These are phyloP conservation scores for Fusarium gaditjirri DNA, from an alignment of 2,329 filamentous ascomycete genomes.

Conservation along the genomic window DNA sequence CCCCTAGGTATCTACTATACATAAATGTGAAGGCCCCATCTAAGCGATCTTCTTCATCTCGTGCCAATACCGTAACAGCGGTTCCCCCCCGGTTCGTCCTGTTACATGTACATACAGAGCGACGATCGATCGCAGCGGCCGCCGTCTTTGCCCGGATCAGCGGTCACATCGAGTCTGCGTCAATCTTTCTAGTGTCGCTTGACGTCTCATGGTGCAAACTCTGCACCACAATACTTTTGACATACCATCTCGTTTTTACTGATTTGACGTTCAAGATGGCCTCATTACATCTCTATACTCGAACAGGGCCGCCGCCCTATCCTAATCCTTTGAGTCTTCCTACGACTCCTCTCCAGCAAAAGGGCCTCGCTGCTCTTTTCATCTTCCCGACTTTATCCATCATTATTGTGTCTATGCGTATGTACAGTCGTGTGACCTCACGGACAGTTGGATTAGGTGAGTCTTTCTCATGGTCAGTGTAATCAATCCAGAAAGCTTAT, in stretches of 20 bases:
- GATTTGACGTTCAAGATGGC: conserved; percentile 1
- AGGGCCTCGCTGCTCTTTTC: conserved; percentile 47
- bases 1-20: conserved; percentile 11
- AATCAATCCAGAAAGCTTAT: not conserved
- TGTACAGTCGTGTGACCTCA: conserved; percentile 45
- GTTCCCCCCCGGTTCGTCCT: not conserved
- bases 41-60: not conserved
- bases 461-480: not conserved
- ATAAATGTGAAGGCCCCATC: conserved; percentile 15
- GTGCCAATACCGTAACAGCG: not conserved
- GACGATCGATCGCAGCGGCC: conserved; percentile 18
- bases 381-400: conserved; percentile 47
- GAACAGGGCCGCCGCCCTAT: conserved; percentile 32
- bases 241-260: not conserved
- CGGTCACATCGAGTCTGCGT: conserved; percentile 5
- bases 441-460: conserved; percentile 43
- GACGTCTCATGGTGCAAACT: not conserved
- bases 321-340: conserved; percentile 46
- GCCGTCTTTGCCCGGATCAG: conserved; percentile 2
- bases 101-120: not conserved
- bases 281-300: conserved; percentile 10
- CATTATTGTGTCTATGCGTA: conserved; percentile 40
- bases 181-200: not conserved
- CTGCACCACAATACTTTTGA: not conserved
- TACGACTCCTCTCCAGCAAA: conserved; percentile 47